phyloP scores from a whole-genome alignment of 2,329 filamentous ascomycete genomes.

The Ceratocystis papillata region DNA sequence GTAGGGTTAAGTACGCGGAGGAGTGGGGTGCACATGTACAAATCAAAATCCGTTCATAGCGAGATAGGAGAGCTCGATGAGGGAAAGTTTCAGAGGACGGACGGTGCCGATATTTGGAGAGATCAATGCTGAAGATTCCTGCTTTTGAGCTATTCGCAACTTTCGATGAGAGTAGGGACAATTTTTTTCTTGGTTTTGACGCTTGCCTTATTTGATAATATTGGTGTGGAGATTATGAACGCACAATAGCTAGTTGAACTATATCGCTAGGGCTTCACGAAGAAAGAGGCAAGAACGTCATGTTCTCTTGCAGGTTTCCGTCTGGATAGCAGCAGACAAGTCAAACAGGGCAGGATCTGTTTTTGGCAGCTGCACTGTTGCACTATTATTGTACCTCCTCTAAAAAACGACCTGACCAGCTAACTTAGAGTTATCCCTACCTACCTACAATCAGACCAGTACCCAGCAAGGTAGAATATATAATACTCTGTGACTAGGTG shows the following conservation, averaged over 20 bases:
- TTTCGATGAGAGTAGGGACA: too few species aligned
- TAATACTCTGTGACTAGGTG: too few species aligned
- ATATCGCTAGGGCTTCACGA: not conserved
- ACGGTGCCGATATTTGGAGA: not conserved
- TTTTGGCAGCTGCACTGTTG: conserved; percentile 5
- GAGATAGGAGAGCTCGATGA: not conserved
- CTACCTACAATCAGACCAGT: too few species aligned
- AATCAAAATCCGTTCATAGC: not conserved
- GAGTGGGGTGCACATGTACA: not conserved
- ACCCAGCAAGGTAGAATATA: too few species aligned
- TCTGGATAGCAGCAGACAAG: not conserved
- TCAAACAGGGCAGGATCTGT: not conserved
- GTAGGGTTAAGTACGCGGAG: not conserved
- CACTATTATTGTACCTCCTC: not conserved
- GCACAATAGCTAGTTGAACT: not conserved
- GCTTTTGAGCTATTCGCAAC: too few species aligned
- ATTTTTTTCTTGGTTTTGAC: too few species aligned
- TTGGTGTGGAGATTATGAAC: not conserved
- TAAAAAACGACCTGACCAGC: too few species aligned
- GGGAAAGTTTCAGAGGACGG: not conserved
- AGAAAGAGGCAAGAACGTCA: not conserved
- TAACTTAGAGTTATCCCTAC: too few species aligned
- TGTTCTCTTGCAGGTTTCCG: not conserved
- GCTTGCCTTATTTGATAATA: not conserved
- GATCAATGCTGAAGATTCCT: too few species aligned